phyloP scores from a whole-genome alignment of 169 alveolate species.

The Cryptosporidium sp. region DNA sequence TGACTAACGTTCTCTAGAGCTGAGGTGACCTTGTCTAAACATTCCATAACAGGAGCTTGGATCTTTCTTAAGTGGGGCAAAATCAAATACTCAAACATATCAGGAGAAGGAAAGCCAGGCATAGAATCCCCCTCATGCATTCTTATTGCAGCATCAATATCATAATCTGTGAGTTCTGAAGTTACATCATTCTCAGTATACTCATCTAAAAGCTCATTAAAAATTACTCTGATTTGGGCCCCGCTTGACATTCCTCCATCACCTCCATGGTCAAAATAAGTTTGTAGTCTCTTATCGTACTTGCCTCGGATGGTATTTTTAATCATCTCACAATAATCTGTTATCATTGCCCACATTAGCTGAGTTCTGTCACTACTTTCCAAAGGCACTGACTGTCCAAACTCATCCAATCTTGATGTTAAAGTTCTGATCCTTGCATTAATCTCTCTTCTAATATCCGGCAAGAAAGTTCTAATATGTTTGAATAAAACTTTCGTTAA shows the following conservation, averaged over 20 bases:
- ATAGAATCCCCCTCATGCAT: slow-evolving; percentile 98
- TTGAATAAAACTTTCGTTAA: slow-evolving; percentile 95
- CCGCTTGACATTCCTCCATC: slow-evolving; percentile 87
- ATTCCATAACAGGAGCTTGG: slow-evolving; percentile 89
- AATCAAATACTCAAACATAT: slow-evolving; percentile 94
- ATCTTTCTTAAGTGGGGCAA: slow-evolving; percentile 94
- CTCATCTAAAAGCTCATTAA: slow-evolving; percentile 92
- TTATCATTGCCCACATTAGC: slow-evolving; percentile 96
- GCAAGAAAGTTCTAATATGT: slow-evolving; percentile 95
- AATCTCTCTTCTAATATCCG: slow-evolving; percentile 95
- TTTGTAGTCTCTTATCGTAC: slow-evolving; percentile 90
- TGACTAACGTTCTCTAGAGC: slow-evolving; percentile 90
- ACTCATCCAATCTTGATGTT: slow-evolving; percentile 85
- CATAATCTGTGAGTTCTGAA: slow-evolving; percentile 90
- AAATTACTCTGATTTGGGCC: slow-evolving; percentile 88
- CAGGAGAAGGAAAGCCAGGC: slow-evolving; percentile 98
- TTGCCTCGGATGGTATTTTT: slow-evolving; percentile 95
- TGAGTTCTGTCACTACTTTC: slow-evolving; percentile 93
- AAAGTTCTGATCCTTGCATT: slow-evolving; percentile 77
- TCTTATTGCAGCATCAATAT: slow-evolving; percentile 95
- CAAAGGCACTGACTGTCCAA: slow-evolving; percentile 93
- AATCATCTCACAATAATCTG: slow-evolving; percentile 96
- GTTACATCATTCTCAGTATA: slow-evolving; percentile 85
- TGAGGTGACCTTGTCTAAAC: slow-evolving; percentile 85
- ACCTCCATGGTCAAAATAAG: slow-evolving; percentile 77